Evolutionary conservation across 2,329 filamentous ascomycete genomes (phyloP).

Genomic region (Aspergillus sp.): DNA sequence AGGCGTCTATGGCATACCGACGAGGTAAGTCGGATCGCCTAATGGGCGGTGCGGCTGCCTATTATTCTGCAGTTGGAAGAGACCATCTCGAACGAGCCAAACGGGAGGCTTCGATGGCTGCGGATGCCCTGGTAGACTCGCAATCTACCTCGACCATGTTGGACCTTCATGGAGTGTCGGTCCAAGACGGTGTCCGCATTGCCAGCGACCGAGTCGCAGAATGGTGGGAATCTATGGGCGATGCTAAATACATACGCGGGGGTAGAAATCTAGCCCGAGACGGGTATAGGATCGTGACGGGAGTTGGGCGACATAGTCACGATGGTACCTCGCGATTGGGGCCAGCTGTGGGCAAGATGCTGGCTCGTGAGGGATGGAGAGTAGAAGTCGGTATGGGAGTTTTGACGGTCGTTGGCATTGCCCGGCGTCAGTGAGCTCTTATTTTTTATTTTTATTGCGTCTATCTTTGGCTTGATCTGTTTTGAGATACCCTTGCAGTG

Average conservation of each 20-base stretch:
- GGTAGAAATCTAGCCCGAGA: conserved; percentile 42
- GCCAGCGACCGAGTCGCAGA: conserved; percentile 59
- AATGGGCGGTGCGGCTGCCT: conserved; percentile 69
- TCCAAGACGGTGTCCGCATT: conserved; percentile 76
- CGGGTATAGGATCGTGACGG: conserved; percentile 73
- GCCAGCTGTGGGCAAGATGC: conserved; percentile 70
- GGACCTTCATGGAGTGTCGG: conserved; percentile 80
- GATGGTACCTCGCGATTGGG: conserved; percentile 72
- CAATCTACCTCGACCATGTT: conserved; percentile 60
- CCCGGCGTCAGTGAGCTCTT: conserved; percentile 19
- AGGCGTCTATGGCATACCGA: conserved; percentile 56
- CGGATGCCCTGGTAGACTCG: conserved; percentile 63
- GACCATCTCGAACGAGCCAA: conserved; percentile 58
- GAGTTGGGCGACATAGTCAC: conserved; percentile 71
- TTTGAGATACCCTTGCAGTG: conserved; percentile 13
- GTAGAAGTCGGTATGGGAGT: conserved; percentile 67
- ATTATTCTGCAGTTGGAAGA: conserved; percentile 68
- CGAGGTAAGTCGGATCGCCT: conserved; percentile 65
- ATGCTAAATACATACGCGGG: conserved; percentile 51
- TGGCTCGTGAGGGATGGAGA: conserved; percentile 79
- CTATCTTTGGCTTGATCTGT: neutral
- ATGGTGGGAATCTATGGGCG: conserved; percentile 76
- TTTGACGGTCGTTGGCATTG: conserved; percentile 62
- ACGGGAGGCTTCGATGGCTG: conserved; percentile 58
- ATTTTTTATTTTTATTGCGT: neutral